Evolutionary conservation across 2,329 filamentous ascomycete species (phyloP), one percentile per base, ranked within the genome.

Genomic region (Incumbomyces lentus): DNA sequence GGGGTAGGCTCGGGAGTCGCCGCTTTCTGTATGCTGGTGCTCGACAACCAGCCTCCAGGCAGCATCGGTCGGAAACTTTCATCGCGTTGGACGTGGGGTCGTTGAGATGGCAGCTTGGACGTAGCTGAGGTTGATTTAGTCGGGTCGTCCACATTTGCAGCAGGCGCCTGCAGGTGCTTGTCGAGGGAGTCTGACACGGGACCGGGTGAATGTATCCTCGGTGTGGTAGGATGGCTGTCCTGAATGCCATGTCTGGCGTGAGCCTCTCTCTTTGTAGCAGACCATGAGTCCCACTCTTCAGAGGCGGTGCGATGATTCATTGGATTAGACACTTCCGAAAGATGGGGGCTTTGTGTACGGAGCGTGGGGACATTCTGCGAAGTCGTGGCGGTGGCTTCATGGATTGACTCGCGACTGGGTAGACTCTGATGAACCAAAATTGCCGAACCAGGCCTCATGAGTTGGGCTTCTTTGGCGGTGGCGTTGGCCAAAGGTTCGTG

Each of bases 11-110:
- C 50, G n/a, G 45, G 47, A 17, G 47, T 46, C 13, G n/a, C 41
- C 34, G 38, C 30, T 1, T 35, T 44, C 44, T 49, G 14, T 16
- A 46, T 47, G 50, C 58, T 67, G 2, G 65, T 63, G 49, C 65
- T 71, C 29, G 73, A 76, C 44, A 74, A 67, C 73, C 73, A 76
- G 44, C 69, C 70, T 17, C 73, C 73, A 33, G 73, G 73, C 29
- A 76, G 57, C 44, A 71, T 64, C 12, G 73, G 73, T 45, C 68
- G 64, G 53, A 75, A 76, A 49, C 68, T 72, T 36, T 58, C 57
- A 39, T 62, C 56, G 22, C 63, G 60, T 33, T 52, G 55, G 13
- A 60, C 54, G 17, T 49, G 26, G 13, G 64, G 65, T 35, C 63
- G 42, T 12, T 36, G 22, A 8, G 42, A 37, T 30, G 42, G 19